Conservation (phyloP, 2,329 filamentous ascomycete genomes). For the Chrysosporium keratinophilum region DNA sequence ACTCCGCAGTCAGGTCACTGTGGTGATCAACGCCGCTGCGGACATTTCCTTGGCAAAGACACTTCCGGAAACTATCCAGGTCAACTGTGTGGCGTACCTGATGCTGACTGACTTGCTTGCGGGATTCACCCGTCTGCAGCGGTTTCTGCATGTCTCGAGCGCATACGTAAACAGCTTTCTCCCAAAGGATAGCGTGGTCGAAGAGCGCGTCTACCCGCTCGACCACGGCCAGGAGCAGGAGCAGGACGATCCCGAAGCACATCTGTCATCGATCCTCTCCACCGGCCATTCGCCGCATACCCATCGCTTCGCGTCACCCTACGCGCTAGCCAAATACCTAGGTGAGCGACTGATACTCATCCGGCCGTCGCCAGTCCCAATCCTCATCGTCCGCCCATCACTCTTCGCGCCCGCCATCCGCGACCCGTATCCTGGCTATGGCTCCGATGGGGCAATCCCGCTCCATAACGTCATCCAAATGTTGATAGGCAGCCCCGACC, state of each 20-base stretch:
- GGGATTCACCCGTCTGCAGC: not conserved
- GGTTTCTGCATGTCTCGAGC: not conserved
- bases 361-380: not conserved
- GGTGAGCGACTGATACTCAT: not conserved
- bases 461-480: not conserved
- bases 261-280: not conserved
- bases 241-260: not conserved
- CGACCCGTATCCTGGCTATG: not conserved
- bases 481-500: not conserved
- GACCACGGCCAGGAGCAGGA: not conserved
- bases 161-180: not conserved
- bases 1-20: constrained; percentile 14
- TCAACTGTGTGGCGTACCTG: constrained; percentile 15
- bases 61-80: constrained; percentile 12
- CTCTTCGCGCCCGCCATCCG: not conserved
- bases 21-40: constrained; percentile 18
- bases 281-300: not conserved
- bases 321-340: not conserved
- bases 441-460: not conserved
- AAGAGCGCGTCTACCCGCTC: not conserved
- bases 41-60: constrained; percentile 15
- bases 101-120: constrained; percentile 1
- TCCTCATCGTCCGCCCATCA: not conserved
- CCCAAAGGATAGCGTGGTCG: not conserved
- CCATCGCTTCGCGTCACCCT: not conserved